Conservation (phyloP, 73 alveolate species). For the Paramecium caudatum region DNA sequence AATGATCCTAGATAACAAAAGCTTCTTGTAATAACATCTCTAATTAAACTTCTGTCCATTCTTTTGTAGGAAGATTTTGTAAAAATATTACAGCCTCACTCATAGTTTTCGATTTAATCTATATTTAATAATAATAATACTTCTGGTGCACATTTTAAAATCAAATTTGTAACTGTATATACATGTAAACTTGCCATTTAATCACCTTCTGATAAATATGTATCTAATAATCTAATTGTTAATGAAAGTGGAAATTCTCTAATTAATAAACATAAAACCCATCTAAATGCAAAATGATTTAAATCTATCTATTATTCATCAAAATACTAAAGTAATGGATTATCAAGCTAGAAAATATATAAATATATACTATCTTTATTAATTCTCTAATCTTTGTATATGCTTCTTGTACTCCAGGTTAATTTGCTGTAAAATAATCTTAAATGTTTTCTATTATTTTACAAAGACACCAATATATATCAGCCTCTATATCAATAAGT, state of each 20-base stretch:
- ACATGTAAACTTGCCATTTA: conserved; percentile 61
- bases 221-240: conserved; percentile 73
- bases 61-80: conserved; percentile 59
- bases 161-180: conserved; percentile 55
- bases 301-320: conserved; percentile 38
- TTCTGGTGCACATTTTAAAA: conserved; percentile 61
- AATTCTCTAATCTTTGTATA: conserved; percentile 56
- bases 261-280: conserved; percentile 67
- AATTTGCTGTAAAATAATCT: conserved; percentile 71
- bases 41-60: conserved; percentile 41
- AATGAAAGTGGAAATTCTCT: conserved; percentile 67
- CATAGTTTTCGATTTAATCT: conserved; percentile 52
- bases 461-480: conserved; percentile 77
- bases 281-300: conserved; percentile 69
- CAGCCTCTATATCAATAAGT: conserved; percentile 73
- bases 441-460: conserved; percentile 71
- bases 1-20: conserved; percentile 55
- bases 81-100: conserved; percentile 66
- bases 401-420: conserved; percentile 74
- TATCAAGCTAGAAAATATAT: conserved; percentile 18
- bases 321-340: conserved; percentile 54
- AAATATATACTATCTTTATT: conserved; percentile 56
- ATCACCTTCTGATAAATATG: conserved; percentile 73
- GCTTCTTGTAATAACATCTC: conserved; percentile 63
- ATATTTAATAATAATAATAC: not conserved